Percentiles rank a stretch among this genome's conserved stretches.
Conservation (phyloP, 2,329 filamentous ascomycete genomes). For the Stenocarpella maydis region DNA sequence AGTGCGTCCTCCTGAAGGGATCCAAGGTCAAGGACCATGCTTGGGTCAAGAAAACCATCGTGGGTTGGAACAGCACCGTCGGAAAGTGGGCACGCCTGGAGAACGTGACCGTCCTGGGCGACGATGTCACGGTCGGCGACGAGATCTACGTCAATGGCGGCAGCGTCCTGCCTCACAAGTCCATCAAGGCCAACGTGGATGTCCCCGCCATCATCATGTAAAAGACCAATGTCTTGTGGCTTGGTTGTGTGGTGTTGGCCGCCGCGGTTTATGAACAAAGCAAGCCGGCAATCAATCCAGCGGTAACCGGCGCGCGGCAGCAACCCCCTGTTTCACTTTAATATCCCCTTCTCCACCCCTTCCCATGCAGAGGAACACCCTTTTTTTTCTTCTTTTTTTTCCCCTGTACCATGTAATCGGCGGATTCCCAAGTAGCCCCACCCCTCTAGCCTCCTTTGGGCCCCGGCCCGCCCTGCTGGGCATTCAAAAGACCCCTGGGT, state of each 20-base stretch:
- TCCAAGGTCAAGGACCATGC: slow-evolving; percentile 98
- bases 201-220: slow-evolving; percentile 75
- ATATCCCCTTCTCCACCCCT: slow-evolving; percentile 29
- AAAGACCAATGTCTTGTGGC: slow-evolving; percentile 35
- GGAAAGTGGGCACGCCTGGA: slow-evolving; percentile 96
- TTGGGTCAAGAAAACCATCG: slow-evolving; percentile 98
- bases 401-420: slow-evolving; percentile 26
- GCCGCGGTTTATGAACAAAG: slow-evolving; percentile 6
- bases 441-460: slow-evolving; percentile 23
- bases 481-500: slow-evolving; percentile 3
- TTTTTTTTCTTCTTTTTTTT: not conserved
- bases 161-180: slow-evolving; percentile 96
- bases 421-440: slow-evolving; percentile 17
- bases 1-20: slow-evolving; percentile 86
- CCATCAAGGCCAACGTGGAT: slow-evolving; percentile 98
- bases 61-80: slow-evolving; percentile 97
- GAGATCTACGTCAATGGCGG: slow-evolving; percentile 99
- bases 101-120: slow-evolving; percentile 97
- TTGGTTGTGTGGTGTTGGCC: not conserved
- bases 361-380: slow-evolving; percentile 12
- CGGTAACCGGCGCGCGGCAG: not conserved
- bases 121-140: slow-evolving; percentile 97
- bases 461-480: slow-evolving; percentile 17
- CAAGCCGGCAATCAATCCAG: not conserved
- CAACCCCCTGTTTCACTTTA: slow-evolving; percentile 27